Base-by-base conservation (phyloP, 768 basidiomycete genomes). In the Lactarius trivialis region DNA sequence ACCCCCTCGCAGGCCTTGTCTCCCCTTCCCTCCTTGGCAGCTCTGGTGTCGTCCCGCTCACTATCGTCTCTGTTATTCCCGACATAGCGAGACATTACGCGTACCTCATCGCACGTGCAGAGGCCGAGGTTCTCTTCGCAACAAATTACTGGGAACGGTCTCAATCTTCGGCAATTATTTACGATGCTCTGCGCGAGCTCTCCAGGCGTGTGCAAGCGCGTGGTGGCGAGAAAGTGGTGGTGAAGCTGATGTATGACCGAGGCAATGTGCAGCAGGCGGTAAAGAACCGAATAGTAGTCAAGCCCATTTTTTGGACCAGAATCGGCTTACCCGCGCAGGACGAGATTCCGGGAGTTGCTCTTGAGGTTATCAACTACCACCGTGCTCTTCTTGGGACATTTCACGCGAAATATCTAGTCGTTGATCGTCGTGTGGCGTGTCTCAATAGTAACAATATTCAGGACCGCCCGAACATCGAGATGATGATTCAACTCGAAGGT, bases 71-170 rank as follows among this genome's bases (percentile, higher is more conserved):
- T 19, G 73, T 83, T 48, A 84, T 88, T 50, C 85, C 88, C 0
- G 88, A 89, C 67, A 89, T 88, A 66, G 85, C 88, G 78, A 77
- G 80, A 56, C 87, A 89, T 68, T 85, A 86, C 73, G 76, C 79
- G 21, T 81, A 84, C 53, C 76, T 82, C 53, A 86, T 89, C 56
- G 77, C 84, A 26, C 74, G 77, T 33, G 86, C 86, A 9, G 73
- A 85, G 67, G 75, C 80, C 41, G 86, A 89, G 73, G 79, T 88
- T 17, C 76, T 89, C 65, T 74, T 89, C 15, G 85, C 84, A 2
- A 88, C 87, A 5, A 88, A 87, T 71, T 83, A 82, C 65, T 80
- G 79, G 77, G 76, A 84, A 69, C 72, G 78, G 51, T 79, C 82
- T 7, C 77, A 80, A 63, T 79, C 80, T 2, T 81, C 82, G 14